Conservation (phyloP, 768 basidiomycete genomes). For the Butyriboletus loyo region DNA sequence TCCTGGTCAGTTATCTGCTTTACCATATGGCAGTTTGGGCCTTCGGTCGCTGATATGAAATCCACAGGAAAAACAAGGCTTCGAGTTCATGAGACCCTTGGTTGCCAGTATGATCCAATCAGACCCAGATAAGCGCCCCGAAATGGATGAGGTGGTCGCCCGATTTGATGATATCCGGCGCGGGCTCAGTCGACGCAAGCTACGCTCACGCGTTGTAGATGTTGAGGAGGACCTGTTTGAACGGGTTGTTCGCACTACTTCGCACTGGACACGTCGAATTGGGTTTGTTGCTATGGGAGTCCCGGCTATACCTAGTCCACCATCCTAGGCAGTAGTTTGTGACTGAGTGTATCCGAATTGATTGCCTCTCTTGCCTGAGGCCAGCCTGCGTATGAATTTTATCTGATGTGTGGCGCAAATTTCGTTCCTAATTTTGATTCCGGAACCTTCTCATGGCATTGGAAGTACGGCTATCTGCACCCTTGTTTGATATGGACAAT, state of each 20-base stretch:
- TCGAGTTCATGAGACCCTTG: slow-evolving; percentile 24
- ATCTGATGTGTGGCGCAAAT: too few relatives aligned
- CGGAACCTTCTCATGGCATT: too few relatives aligned
- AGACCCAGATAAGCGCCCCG: slow-evolving; percentile 22
- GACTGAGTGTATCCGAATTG: too few relatives aligned
- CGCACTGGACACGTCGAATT: slow-evolving; percentile 27
- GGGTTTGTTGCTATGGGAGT: slow-evolving; percentile 6
- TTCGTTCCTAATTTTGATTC: too few relatives aligned
- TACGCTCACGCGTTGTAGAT: slow-evolving; percentile 30
- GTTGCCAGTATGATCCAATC: slow-evolving; percentile 20
- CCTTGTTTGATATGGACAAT: too few relatives aligned
- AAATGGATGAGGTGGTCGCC: slow-evolving; percentile 18
- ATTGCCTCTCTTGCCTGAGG: too few relatives aligned
- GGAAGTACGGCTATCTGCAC: too few relatives aligned
- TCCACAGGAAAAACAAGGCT: slow-evolving; percentile 2
- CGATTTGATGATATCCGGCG: slow-evolving; percentile 15
- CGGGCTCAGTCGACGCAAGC: slow-evolving; percentile 7
- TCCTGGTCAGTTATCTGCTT: slow-evolving; percentile 20
- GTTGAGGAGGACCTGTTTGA: slow-evolving; percentile 13
- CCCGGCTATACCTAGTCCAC: slow-evolving; percentile 11
- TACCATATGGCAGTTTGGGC: neutral
- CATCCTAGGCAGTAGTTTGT: too few relatives aligned
- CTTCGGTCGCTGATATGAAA: neutral
- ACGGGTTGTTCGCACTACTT: slow-evolving; percentile 1
- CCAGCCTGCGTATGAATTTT: too few relatives aligned